Percentiles rank a stretch among this genome's conserved stretches.
phyloP scores from a whole-genome alignment of 331 rosid genomes.

The Phaseolus coccineus region DNA sequence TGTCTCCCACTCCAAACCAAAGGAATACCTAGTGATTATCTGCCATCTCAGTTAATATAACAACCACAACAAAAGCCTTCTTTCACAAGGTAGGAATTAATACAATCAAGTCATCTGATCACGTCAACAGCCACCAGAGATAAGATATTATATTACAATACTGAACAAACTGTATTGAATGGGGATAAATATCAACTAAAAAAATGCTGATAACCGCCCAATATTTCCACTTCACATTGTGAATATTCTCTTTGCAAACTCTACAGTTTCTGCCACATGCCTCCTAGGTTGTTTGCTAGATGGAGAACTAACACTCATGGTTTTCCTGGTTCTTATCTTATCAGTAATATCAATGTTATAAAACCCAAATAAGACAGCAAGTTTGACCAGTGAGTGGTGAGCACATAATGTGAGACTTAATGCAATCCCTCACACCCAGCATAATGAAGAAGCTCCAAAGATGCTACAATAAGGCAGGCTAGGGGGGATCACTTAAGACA shows the following conservation, averaged over 20 bases:
- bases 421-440: neutral
- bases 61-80: neutral
- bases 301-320: neutral
- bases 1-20: neutral
- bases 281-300: neutral
- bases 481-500: neutral
- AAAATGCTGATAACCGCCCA: neutral
- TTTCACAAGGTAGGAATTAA: neutral
- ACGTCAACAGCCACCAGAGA: neutral
- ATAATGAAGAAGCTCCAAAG: neutral
- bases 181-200: neutral
- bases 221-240: neutral
- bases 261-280: slow-evolving; percentile 11
- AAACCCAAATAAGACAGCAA: neutral
- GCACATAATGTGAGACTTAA: neutral
- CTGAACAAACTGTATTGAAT: neutral
- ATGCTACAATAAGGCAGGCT: neutral
- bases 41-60: neutral
- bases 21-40: neutral
- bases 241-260: neutral
- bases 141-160: neutral
- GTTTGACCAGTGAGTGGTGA: neutral
- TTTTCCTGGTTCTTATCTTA: neutral
- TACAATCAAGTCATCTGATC: neutral
- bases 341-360: neutral